These are phyloP conservation scores for Leccinum aurantiacum DNA, from an alignment of 768 basidiomycete species.

Conservation along the genomic window DNA sequence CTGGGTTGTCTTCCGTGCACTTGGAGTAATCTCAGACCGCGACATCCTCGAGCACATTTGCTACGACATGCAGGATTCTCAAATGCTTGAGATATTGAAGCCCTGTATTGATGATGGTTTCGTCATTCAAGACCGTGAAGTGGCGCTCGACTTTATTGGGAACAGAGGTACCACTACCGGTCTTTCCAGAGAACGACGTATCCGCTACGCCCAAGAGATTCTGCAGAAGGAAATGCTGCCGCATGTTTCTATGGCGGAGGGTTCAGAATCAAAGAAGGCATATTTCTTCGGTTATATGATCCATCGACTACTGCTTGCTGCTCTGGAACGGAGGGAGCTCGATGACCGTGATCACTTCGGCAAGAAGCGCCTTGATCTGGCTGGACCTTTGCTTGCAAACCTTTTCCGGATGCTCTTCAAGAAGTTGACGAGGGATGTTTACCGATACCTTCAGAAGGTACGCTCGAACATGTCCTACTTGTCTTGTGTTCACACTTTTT, in stretches of 20 bases:
- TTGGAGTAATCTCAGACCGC: constrained; percentile 95
- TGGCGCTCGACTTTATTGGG: constrained; percentile 96
- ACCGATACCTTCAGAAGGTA: constrained; percentile 96
- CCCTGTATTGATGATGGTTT: constrained; percentile 99
- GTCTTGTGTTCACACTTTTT: constrained; percentile 8
- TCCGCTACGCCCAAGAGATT: constrained; percentile 96
- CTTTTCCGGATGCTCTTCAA: constrained; percentile 97
- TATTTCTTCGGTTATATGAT: constrained; percentile 99
- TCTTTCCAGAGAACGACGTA: constrained; percentile 86
- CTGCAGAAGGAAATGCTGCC: constrained; percentile 98
- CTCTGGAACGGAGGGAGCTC: constrained; percentile 89
- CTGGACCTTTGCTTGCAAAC: constrained; percentile 94
- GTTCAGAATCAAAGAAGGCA: constrained; percentile 96
- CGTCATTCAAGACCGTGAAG: constrained; percentile 96
- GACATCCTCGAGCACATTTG: constrained; percentile 99
- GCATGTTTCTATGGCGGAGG: constrained; percentile 94
- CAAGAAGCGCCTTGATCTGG: constrained; percentile 95
- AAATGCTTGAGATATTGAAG: constrained; percentile 97
- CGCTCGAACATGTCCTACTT: constrained; percentile 7
- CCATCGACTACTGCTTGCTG: constrained; percentile 90
- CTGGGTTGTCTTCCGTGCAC: constrained; percentile 97
- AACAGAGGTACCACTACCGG: constrained; percentile 95
- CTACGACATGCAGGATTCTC: constrained; percentile 94
- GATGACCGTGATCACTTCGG: constrained; percentile 99
- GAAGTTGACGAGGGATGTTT: constrained; percentile 95